Evolutionary conservation across 2,329 filamentous ascomycete species (phyloP).

Genomic region (Escovopsis sp.): DNA sequence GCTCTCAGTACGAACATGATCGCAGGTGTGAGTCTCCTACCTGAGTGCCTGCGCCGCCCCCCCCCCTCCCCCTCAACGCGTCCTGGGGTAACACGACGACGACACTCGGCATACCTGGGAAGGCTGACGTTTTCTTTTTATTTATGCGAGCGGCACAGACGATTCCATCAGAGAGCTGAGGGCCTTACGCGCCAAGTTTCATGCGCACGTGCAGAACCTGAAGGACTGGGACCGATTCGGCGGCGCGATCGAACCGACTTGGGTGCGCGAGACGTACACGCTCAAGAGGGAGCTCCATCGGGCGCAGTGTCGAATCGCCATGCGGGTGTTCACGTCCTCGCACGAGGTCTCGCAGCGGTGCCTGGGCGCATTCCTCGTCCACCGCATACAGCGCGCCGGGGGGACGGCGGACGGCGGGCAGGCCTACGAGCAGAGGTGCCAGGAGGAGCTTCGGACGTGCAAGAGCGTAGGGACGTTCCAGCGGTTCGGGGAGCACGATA

Average conservation of each 20-base stretch:
- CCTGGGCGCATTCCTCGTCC: slow-evolving; percentile 40
- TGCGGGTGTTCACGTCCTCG: slow-evolving; percentile 38
- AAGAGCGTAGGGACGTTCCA: slow-evolving; percentile 40
- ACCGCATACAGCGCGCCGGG: slow-evolving; percentile 26
- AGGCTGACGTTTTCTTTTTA: neutral
- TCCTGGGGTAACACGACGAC: too few relatives aligned
- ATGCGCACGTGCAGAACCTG: slow-evolving; percentile 33
- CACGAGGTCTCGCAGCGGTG: slow-evolving; percentile 34
- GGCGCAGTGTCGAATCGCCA: slow-evolving; percentile 41
- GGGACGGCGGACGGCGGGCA: slow-evolving; percentile 3
- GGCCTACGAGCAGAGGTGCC: slow-evolving; percentile 23
- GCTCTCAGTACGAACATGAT: slow-evolving; percentile 44
- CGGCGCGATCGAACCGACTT: slow-evolving; percentile 40
- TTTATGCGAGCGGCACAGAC: slow-evolving; percentile 18
- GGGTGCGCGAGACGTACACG: slow-evolving; percentile 36
- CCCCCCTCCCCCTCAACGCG: neutral
- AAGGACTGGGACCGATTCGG: slow-evolving; percentile 40
- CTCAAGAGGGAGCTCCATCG: slow-evolving; percentile 39
- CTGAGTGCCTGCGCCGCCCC: neutral
- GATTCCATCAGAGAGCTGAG: slow-evolving; percentile 38
- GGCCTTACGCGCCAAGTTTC: slow-evolving; percentile 29
- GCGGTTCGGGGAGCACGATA: slow-evolving; percentile 37
- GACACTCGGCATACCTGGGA: too few relatives aligned
- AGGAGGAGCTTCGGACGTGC: slow-evolving; percentile 37
- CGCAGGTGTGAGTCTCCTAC: slow-evolving; percentile 29